A percentile compares a stretch with the other conserved stretches of the same genome.
phyloP scores from a whole-genome alignment of 2,329 filamentous ascomycete species.

The Xylaria sp. region DNA sequence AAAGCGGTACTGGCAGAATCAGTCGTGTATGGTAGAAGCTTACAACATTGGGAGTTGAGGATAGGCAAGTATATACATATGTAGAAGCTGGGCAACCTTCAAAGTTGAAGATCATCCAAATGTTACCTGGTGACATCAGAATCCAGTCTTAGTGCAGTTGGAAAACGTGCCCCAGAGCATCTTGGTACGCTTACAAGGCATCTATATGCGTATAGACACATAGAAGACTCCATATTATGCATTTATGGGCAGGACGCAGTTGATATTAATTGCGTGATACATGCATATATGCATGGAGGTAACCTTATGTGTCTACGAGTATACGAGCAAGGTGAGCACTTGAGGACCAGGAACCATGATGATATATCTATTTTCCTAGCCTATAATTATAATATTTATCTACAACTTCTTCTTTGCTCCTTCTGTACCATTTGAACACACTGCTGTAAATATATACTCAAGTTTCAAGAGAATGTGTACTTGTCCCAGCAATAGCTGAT shows the following conservation, averaged over 20 bases:
- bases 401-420: background rate
- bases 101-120: background rate
- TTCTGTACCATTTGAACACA: background rate
- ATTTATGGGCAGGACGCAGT: background rate
- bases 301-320: background rate
- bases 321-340: background rate
- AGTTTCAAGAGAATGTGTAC: background rate
- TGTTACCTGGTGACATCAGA: constrained; percentile 15
- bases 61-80: background rate
- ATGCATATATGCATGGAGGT: background rate
- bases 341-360: background rate
- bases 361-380: background rate
- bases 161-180: too few species aligned
- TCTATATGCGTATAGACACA: background rate
- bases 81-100: background rate
- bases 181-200: background rate
- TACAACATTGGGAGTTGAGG: background rate
- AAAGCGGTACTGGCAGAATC: background rate
- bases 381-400: background rate
- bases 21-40: background rate
- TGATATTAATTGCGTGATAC: background rate
- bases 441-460: background rate
- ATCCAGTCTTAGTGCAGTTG: background rate
- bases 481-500: background rate
- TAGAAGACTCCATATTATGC: background rate